A percentile compares a stretch with the other conserved stretches of the same genome.
Evolutionary conservation across 139 green algal genomes (phyloP).

Genomic region (Micractinium conductrix): DNA sequence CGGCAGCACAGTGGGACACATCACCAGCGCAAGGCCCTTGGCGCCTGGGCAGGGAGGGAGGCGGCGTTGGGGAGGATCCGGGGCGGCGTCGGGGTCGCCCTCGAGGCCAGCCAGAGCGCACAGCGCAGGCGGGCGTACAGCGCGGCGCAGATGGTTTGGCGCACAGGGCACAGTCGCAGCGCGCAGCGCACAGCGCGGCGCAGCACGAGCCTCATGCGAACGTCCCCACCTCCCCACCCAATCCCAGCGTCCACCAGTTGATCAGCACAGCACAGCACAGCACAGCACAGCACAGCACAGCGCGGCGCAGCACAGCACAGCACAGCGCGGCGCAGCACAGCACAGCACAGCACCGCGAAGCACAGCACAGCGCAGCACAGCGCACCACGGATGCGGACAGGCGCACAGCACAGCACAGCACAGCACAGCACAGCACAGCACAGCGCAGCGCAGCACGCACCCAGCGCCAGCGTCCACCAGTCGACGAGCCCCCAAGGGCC

Average conservation of each 20-base stretch:
- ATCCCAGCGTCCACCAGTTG: not conserved
- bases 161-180: too few species aligned
- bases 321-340: too few species aligned
- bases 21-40: not conserved
- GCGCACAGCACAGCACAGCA: not conserved
- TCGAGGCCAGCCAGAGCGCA: too few species aligned
- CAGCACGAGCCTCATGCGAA: not conserved
- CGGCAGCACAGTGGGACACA: not conserved
- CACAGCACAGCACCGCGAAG: too few species aligned
- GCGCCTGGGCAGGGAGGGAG: too few species aligned
- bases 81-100: too few species aligned
- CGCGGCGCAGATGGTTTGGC: too few species aligned
- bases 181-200: too few species aligned
- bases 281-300: too few species aligned
- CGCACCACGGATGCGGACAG: not conserved
- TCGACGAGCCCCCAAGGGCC: not conserved
- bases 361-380: too few species aligned
- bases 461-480: not conserved
- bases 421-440: not conserved
- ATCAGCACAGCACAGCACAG: too few species aligned
- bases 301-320: too few species aligned
- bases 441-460: not conserved
- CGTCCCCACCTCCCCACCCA: not conserved
- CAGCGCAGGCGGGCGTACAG: not conserved
- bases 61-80: not conserved